Evolutionary conservation across 176 grass and related monocot species (phyloP).

Genomic region (Zoysia japonica): DNA sequence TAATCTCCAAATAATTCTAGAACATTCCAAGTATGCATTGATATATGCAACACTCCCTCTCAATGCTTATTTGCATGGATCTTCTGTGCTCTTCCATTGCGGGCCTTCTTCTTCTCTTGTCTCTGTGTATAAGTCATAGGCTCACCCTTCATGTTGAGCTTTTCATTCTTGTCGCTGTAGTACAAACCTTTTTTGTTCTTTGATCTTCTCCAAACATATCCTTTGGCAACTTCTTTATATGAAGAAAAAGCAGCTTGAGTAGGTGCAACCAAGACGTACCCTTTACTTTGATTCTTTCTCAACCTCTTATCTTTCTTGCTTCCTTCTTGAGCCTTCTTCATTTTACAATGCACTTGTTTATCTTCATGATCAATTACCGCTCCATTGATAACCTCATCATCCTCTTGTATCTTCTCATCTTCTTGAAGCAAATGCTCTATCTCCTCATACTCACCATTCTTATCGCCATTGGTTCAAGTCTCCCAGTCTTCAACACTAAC

Average conservation of each 20-base stretch:
- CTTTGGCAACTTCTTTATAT: neutral
- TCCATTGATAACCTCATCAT: neutral
- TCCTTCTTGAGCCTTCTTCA: neutral
- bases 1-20: neutral
- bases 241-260: neutral
- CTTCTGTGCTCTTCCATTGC: neutral
- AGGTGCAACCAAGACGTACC: neutral
- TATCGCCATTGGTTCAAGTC: neutral
- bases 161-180: fast-evolving
- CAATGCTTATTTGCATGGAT: neutral
- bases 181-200: neutral
- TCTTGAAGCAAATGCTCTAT: neutral
- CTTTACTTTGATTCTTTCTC: too few relatives aligned
- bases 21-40: neutral
- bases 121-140: fast-evolving
- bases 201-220: neutral
- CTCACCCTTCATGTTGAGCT: neutral
- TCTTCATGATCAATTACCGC: neutral
- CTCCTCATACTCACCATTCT: neutral
- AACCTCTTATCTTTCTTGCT: neutral
- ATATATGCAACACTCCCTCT: neutral
- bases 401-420: neutral
- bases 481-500: neutral
- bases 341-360: neutral
- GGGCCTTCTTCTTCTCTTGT: neutral